Conservation (phyloP, 441 rosid species). For the Gossypium gossypioides region DNA sequence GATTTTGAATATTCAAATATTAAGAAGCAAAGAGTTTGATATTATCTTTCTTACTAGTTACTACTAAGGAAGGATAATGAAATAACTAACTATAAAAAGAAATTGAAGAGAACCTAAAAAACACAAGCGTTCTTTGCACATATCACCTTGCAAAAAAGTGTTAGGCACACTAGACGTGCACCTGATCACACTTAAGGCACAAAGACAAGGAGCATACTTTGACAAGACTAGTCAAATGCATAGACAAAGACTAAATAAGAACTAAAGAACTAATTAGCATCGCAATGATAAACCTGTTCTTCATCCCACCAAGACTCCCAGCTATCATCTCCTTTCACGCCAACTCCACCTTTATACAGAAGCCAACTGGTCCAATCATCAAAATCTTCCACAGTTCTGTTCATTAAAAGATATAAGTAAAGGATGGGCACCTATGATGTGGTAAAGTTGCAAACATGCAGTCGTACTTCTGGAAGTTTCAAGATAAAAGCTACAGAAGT, state of each 20-base stretch:
- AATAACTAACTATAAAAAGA: not conserved
- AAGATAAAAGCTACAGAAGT: not conserved
- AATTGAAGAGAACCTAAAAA: not conserved
- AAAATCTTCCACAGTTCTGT: conserved; percentile 92
- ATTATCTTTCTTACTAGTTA: not conserved
- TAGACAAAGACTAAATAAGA: not conserved
- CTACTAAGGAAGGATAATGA: not conserved
- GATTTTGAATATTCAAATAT: not conserved
- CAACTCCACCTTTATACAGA: conserved; percentile 93
- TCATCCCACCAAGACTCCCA: conserved; percentile 99
- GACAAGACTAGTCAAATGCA: not conserved
- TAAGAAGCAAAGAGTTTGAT: not conserved
- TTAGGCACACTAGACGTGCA: not conserved
- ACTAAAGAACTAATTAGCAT: not conserved
- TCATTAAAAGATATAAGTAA: conserved; percentile 15
- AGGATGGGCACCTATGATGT: not conserved
- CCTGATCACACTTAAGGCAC: not conserved
- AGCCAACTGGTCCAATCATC: conserved; percentile 96
- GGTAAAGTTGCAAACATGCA: not conserved
- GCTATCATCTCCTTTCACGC: conserved; percentile 90
- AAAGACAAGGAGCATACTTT: not conserved
- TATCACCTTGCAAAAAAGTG: not conserved
- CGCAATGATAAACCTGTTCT: conserved; percentile 55
- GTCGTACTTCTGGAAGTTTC: not conserved
- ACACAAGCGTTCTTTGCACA: not conserved